Conservation (phyloP, 331 rosid species). For the Prunus yedoensis region DNA sequence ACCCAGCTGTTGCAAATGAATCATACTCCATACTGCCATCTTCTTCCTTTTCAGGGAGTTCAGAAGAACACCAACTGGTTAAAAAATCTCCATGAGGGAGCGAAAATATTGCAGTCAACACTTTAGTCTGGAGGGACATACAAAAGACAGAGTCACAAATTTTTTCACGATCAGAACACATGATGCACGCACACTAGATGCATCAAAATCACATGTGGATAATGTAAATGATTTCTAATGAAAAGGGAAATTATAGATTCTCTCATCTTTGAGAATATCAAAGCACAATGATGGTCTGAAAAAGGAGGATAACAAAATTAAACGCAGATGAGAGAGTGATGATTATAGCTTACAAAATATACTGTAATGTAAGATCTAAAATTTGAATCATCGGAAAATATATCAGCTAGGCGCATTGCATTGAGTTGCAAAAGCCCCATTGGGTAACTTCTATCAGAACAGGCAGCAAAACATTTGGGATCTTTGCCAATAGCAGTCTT, state of each 20-base stretch:
- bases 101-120: slow-evolving; percentile 82
- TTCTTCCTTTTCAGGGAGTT: slow-evolving; percentile 71
- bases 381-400: slow-evolving; percentile 94
- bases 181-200: slow-evolving; percentile 14
- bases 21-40: slow-evolving; percentile 81
- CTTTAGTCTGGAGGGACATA: slow-evolving; percentile 75
- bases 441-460: slow-evolving; percentile 54
- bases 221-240: slow-evolving; percentile 10
- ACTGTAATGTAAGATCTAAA: slow-evolving; percentile 78
- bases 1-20: slow-evolving; percentile 80
- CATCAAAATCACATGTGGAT: slow-evolving; percentile 23
- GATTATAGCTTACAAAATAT: slow-evolving; percentile 60
- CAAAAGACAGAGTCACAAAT: slow-evolving; percentile 39
- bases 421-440: slow-evolving; percentile 90
- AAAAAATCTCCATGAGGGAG: slow-evolving; percentile 84
- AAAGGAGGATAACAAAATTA: slow-evolving; percentile 1
- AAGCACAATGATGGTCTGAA: neutral
- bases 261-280: neutral
- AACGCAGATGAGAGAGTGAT: neutral
- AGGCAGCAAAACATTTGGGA: slow-evolving; percentile 34
- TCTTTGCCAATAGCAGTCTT: slow-evolving; percentile 65
- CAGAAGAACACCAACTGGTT: slow-evolving; percentile 92
- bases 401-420: slow-evolving; percentile 94
- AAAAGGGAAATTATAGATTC: slow-evolving; percentile 6
- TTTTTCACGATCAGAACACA: slow-evolving; percentile 21